Conservation (phyloP, 192 early-diverging fungal species). For the Linnemannia elongata region DNA sequence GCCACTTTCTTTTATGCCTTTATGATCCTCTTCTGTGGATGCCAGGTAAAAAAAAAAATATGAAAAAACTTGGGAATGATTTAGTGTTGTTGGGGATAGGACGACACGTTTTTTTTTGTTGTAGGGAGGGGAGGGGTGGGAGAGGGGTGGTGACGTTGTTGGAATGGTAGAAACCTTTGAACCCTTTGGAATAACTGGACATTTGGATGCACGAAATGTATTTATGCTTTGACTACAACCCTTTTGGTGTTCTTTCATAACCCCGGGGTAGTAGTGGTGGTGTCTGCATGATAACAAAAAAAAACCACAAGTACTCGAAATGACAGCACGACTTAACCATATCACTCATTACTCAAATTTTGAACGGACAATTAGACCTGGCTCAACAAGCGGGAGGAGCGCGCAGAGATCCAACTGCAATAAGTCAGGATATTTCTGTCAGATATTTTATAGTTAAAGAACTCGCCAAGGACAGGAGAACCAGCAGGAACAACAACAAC, state of each 20-base stretch:
- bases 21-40: slow-evolving; percentile 65
- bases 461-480: neutral
- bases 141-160: too few species aligned
- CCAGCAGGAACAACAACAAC: neutral
- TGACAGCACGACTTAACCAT: neutral
- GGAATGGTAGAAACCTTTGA: too few species aligned
- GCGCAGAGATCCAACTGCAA: slow-evolving; percentile 49
- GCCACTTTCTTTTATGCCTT: slow-evolving; percentile 65
- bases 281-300: too few species aligned
- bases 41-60: slow-evolving; percentile 57
- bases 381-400: slow-evolving; percentile 53
- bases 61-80: neutral
- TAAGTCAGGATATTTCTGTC: neutral
- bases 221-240: too few species aligned
- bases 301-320: neutral
- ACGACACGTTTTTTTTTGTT: too few species aligned
- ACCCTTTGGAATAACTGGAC: too few species aligned
- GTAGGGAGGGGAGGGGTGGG: too few species aligned
- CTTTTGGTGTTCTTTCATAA: too few species aligned
- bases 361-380: slow-evolving; percentile 27
- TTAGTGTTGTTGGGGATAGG: neutral
- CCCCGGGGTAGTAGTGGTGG: too few species aligned
- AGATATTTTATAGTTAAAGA: neutral
- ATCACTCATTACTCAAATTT: neutral
- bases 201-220: too few species aligned